Evolutionary conservation across 176 grass and related monocot species (phyloP).

Genomic region (Elymus sibiricus): DNA sequence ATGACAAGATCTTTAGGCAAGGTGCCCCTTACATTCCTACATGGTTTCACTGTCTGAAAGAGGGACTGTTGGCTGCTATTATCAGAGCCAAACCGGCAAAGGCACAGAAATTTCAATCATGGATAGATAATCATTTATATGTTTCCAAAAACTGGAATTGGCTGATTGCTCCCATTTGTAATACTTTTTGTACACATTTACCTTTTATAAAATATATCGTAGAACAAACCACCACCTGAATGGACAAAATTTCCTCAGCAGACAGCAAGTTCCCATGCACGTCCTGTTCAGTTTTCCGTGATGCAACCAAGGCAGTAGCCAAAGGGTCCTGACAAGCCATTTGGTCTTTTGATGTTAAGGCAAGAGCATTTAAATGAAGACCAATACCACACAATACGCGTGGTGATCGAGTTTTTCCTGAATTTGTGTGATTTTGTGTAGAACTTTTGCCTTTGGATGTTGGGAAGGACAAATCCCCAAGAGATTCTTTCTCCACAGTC

Average conservation of each 20-base stretch:
- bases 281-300: slow-evolving; percentile 45
- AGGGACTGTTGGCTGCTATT: no score
- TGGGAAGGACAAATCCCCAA: slow-evolving; percentile 23
- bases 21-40: no score
- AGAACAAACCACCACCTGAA: neutral
- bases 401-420: slow-evolving; percentile 36
- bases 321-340: slow-evolving; percentile 36
- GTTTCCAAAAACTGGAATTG: no score
- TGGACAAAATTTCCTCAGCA: slow-evolving; percentile 42
- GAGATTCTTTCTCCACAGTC: slow-evolving; percentile 26
- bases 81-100: no score
- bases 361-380: slow-evolving; percentile 89
- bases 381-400: slow-evolving; percentile 72
- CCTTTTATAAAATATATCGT: no score
- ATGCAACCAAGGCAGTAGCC: slow-evolving; percentile 41
- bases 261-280: slow-evolving; percentile 34
- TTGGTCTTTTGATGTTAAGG: slow-evolving; percentile 64
- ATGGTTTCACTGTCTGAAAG: no score
- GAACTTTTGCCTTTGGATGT: slow-evolving; percentile 54
- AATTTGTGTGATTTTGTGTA: slow-evolving; percentile 31
- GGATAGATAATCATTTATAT: no score
- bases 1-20: no score
- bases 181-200: no score
- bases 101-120: no score
- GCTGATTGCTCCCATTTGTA: no score